Base-by-base conservation (phyloP, 2,329 filamentous ascomycete species). In the Ophiostoma tasmaniense region DNA sequence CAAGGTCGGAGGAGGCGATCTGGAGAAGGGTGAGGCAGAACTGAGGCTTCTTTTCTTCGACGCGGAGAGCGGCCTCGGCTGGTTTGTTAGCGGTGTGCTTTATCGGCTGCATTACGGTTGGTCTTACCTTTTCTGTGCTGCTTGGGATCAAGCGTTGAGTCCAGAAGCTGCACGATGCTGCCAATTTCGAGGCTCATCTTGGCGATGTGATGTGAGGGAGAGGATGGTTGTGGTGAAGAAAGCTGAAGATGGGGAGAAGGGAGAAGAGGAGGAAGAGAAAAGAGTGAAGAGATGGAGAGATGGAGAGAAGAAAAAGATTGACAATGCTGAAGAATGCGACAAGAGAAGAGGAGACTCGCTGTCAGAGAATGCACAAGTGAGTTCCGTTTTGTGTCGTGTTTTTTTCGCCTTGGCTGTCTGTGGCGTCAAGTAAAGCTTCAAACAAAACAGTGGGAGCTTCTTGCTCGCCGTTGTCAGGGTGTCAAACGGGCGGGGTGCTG, bases 11-110 rank as follows among this genome's bases (percentile, higher is more conserved):
- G 72, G 91, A 92, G 75, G 97, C 92, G 76, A 98, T 96, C 75
- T 94, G 93, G 67, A 99, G 90, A 68, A 99, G 88, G 68, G 85
- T 84, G 67, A 98, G 84, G 20, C 94, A 96, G 82, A 96, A 99
- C 76, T 90, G 90, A 10, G 92, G 90, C 78, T 93, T 93, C 76
- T 84, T 83, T 79, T 97, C 90, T 80, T 95, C 90, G 72, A 86
- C 82, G 76, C 90, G 89, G 74, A 98, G 87, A 70, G 89, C 87
- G 74, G 83, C 83, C 82, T 98, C 93, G 78, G 94, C 93, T 98
- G 79, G 74, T 11, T 10, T n/a, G 35, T 67, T 45, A 64, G 64
- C 33, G 33, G 33, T 33, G 33, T 33, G 33, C 33, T 33, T 33
- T 8, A 8, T 33, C 33, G 3, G 33, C 1, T 33, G 33, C 33